Evolutionary conservation across 345 rosid genomes (phyloP).

Genomic region (Pistacia integerrima): DNA sequence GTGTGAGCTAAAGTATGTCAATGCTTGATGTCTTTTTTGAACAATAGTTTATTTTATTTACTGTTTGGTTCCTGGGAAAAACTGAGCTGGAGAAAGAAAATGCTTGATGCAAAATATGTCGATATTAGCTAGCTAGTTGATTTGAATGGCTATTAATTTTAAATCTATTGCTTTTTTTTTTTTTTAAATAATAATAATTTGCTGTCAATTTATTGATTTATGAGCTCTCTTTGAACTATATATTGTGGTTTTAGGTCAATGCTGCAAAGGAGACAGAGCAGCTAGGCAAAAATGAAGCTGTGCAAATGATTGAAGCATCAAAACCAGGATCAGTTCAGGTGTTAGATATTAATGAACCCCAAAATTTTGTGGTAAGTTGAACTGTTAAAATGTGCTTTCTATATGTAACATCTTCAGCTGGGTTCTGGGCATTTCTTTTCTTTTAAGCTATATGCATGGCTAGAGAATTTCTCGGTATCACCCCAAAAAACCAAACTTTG

Average conservation of each 20-base stretch:
- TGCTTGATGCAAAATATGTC: neutral
- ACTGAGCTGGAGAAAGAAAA: neutral
- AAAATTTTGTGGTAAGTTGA: conserved; percentile 1
- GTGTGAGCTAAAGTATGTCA: too few species aligned
- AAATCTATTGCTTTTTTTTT: too few species aligned
- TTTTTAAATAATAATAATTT: too few species aligned
- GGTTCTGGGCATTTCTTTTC: neutral
- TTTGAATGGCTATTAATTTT: too few species aligned
- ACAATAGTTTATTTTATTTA: neutral
- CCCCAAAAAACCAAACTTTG: too few species aligned
- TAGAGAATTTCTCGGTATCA: neutral
- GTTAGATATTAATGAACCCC: conserved; percentile 2
- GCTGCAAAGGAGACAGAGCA: conserved; percentile 1
- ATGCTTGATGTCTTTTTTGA: too few species aligned
- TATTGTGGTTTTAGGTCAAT: conserved; percentile 14
- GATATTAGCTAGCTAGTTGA: too few species aligned
- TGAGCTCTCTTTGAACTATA: neutral
- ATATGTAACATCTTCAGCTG: neutral
- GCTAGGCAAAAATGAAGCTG: neutral
- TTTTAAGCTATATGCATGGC: neutral
- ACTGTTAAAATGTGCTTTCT: neutral
- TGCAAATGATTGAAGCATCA: conserved; percentile 10
- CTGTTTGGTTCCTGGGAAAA: neutral
- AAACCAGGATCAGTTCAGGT: conserved; percentile 1
- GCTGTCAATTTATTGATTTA: neutral